Evolutionary conservation across 1,139 yeast species (phyloP).

Genomic region (Candida sanyaensis): DNA sequence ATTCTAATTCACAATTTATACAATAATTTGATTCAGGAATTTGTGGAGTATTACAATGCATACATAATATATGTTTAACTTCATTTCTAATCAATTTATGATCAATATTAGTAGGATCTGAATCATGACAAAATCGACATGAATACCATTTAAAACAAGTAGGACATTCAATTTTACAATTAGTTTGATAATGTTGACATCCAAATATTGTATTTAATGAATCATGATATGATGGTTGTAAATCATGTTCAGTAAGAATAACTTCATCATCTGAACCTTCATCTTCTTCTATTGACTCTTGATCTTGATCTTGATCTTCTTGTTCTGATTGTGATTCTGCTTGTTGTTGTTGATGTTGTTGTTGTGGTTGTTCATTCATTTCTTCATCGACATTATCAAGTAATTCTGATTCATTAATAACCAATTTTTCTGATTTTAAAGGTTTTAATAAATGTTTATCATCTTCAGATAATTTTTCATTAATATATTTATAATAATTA

Average conservation of each 20-base stretch:
- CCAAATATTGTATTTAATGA: constrained; percentile 50
- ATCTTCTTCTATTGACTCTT: constrained; percentile 9
- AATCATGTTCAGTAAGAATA: constrained; percentile 51
- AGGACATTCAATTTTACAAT: constrained; percentile 82
- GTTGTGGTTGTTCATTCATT: constrained; percentile 6
- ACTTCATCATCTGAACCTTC: constrained; percentile 33
- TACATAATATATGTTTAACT: constrained; percentile 74
- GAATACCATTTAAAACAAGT: constrained; percentile 73
- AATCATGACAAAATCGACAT: constrained; percentile 88
- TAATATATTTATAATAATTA: constrained; percentile 53
- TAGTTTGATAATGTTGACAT: constrained; percentile 80
- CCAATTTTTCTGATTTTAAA: constrained; percentile 21
- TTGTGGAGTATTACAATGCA: constrained; percentile 78
- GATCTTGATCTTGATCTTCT: too few species aligned
- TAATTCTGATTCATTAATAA: constrained; percentile 13
- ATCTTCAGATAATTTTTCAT: constrained; percentile 27
- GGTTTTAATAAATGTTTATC: constrained; percentile 17
- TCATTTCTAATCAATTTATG: constrained; percentile 68
- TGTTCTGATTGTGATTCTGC: too few species aligned
- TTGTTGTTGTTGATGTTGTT: too few species aligned
- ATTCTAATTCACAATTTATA: constrained; percentile 59
- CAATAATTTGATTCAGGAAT: constrained; percentile 67
- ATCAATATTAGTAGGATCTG: constrained; percentile 47
- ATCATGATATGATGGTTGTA: constrained; percentile 51
- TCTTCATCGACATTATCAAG: constrained; percentile 14